These are phyloP conservation scores for Geosmithia flava DNA, from an alignment of 2,329 filamentous ascomycete species.

Conservation along the genomic window DNA sequence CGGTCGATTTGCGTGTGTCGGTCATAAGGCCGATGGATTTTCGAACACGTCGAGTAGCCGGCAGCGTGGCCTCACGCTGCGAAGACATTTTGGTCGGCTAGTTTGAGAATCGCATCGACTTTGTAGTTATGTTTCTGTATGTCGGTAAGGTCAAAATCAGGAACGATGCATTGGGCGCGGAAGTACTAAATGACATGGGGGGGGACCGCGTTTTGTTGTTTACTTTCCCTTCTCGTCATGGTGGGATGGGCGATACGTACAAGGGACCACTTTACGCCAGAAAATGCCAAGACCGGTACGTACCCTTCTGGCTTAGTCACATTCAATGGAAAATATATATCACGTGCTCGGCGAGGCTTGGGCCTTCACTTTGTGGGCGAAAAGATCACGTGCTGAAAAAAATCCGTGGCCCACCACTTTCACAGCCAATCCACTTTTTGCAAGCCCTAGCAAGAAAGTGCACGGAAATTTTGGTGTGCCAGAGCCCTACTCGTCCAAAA, in stretches of 20 bases:
- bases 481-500: conserved; percentile 16
- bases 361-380: background rate
- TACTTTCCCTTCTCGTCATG: conserved; percentile 15
- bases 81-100: conserved; percentile 16
- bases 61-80: conserved; percentile 31
- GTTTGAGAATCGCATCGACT: conserved; percentile 1
- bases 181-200: background rate
- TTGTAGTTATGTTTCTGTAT: background rate
- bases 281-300: background rate
- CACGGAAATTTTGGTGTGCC: conserved; percentile 14
- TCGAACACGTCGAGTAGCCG: conserved; percentile 45
- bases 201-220: conserved; percentile 19
- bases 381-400: conserved; percentile 13
- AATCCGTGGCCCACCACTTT: conserved; percentile 1
- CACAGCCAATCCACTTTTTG: conserved; percentile 22
- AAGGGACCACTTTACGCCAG: background rate
- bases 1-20: conserved; percentile 37
- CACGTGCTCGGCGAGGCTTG: background rate
- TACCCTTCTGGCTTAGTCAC: background rate
- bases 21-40: conserved; percentile 58
- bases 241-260: conserved; percentile 10
- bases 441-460: conserved; percentile 23
- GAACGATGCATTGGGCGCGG: background rate
- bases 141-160: background rate
- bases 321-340: background rate